A percentile compares a stretch with the other conserved stretches of the same genome.
Evolutionary conservation across 1,284 basidiomycete species (phyloP).

Genomic region (Takashimella koratensis): DNA sequence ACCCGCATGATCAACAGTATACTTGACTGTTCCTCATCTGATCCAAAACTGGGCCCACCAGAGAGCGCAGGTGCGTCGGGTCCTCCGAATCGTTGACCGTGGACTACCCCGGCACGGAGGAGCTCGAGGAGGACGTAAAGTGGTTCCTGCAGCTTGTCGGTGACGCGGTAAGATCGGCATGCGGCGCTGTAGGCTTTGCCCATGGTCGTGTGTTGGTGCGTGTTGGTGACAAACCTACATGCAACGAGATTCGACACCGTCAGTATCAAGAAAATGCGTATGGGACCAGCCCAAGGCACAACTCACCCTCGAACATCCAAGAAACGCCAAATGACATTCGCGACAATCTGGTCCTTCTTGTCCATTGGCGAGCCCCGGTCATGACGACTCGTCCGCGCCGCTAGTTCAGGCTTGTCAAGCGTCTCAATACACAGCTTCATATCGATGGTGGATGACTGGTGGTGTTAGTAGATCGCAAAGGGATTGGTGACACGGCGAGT

Average conservation of each 20-base stretch:
- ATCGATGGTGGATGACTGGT: conserved; percentile 91
- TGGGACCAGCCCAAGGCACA: too few species aligned
- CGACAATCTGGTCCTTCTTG: conserved; percentile 97
- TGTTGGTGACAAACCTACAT: conserved; percentile 73
- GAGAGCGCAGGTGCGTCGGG: conserved; percentile 62
- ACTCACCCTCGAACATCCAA: conserved; percentile 85
- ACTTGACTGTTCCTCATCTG: conserved; percentile 83
- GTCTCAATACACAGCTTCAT: conserved; percentile 92
- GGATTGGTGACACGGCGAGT: neutral
- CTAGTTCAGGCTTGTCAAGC: conserved; percentile 72
- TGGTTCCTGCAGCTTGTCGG: conserved; percentile 98
- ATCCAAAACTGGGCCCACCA: conserved; percentile 89
- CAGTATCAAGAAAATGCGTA: too few species aligned
- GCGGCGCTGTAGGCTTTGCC: conserved; percentile 87
- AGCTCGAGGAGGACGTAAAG: conserved; percentile 90
- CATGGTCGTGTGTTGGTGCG: conserved; percentile 82
- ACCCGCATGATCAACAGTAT: conserved; percentile 96
- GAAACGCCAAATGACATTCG: conserved; percentile 98
- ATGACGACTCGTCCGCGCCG: conserved; percentile 60
- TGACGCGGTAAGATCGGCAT: conserved; percentile 70
- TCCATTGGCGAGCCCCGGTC: conserved; percentile 62
- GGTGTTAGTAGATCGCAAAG: neutral
- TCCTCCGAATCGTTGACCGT: conserved; percentile 87
- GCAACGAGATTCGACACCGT: too few species aligned
- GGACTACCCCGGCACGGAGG: conserved; percentile 89